Conservation (phyloP, 2,329 filamentous ascomycete genomes). For the Aspergillus latus region DNA sequence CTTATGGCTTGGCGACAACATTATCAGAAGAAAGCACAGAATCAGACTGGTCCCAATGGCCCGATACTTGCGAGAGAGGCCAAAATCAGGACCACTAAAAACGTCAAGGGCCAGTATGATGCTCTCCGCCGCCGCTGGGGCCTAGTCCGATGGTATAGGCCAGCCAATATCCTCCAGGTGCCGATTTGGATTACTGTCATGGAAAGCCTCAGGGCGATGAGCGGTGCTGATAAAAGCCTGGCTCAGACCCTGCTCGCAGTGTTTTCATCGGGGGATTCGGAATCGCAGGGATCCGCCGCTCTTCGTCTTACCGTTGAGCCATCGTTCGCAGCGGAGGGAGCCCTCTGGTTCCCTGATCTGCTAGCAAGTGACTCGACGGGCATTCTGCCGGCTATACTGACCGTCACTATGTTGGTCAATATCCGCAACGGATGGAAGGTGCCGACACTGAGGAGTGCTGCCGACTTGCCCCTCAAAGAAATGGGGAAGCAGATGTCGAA, state of each 20-base stretch:
- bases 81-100: constrained; percentile 20
- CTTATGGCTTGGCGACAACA: constrained; percentile 37
- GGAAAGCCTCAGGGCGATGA: constrained; percentile 51
- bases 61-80: constrained; percentile 19
- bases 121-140: constrained; percentile 37
- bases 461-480: constrained; percentile 29
- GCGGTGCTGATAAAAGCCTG: constrained; percentile 43
- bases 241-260: constrained; percentile 38
- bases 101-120: constrained; percentile 26
- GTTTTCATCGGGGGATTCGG: constrained; percentile 14
- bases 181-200: constrained; percentile 50
- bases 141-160: constrained; percentile 36
- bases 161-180: constrained; percentile 40
- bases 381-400: constrained; percentile 51
- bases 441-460: constrained; percentile 18
- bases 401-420: constrained; percentile 51
- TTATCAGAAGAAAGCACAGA: constrained; percentile 14
- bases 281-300: constrained; percentile 17
- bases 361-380: constrained; percentile 53
- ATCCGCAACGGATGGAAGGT: constrained; percentile 38
- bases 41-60: background rate
- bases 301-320: constrained; percentile 44
- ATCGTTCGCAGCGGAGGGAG: constrained; percentile 56
- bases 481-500: constrained; percentile 26
- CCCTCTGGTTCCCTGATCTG: constrained; percentile 61